phyloP scores from a whole-genome alignment of 108 stramenopile species.

The Poteriospumella lacustris region DNA sequence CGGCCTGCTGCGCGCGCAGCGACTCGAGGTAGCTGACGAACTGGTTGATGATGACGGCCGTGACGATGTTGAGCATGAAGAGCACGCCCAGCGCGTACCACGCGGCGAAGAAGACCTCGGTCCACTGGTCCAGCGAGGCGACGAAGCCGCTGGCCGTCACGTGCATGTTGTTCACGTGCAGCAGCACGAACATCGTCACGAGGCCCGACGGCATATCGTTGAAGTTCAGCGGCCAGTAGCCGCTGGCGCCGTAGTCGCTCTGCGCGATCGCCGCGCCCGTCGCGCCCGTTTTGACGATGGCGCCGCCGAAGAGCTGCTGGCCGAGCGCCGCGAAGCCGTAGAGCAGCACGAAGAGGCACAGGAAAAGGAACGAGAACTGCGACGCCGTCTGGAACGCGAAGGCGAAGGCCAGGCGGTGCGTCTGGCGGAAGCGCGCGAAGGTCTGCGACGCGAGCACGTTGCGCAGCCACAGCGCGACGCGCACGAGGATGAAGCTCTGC shows the following conservation, averaged over 20 bases:
- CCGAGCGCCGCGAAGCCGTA: not conserved
- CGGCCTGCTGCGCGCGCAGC: too few relatives aligned
- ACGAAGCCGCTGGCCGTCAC: slow-evolving; percentile 4
- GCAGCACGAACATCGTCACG: slow-evolving; percentile 12
- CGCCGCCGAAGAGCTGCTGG: not conserved
- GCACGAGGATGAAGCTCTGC: not conserved
- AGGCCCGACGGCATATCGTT: slow-evolving; percentile 24
- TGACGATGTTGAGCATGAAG: slow-evolving; percentile 14
- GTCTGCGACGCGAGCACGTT: not conserved
- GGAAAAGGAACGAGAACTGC: not conserved
- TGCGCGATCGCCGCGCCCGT: not conserved
- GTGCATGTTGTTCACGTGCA: slow-evolving; percentile 28
- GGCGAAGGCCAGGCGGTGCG: not conserved
- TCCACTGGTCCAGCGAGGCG: not conserved
- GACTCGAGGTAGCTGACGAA: not conserved
- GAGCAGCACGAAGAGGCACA: not conserved
- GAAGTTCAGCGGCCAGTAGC: slow-evolving; percentile 12
- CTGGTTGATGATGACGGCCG: not conserved
- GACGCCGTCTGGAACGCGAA: not conserved
- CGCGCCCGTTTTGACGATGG: not conserved
- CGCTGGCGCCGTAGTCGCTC: not conserved
- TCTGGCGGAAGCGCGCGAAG: not conserved
- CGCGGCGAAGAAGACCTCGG: slow-evolving; percentile 1
- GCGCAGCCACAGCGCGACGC: not conserved
- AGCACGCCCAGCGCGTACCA: slow-evolving; percentile 14